Base-by-base conservation (phyloP, 2,329 filamentous ascomycete genomes). In the Microsporum audouinii region DNA sequence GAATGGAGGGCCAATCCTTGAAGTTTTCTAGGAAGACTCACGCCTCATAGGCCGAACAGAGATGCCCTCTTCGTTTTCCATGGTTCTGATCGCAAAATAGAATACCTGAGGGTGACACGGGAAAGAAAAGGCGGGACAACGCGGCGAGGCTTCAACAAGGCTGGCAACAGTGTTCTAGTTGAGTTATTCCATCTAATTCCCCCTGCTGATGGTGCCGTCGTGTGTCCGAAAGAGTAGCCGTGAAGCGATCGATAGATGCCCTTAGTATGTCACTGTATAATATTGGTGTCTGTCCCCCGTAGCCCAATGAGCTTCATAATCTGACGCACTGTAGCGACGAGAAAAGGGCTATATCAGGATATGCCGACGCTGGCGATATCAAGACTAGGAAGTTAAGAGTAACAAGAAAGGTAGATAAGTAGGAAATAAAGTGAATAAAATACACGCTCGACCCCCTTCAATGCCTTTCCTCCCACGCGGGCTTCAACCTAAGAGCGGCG, bases 11-110 rank as follows among this genome's bases (percentile, higher is more conserved):
- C 39, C 27, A 5, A 31, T 27, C 60, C 62, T 45, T 17, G 33
- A n/a, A 3, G 33, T 33, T 10, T 31, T 39, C 4, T 14, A 12
- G 45, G 27, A n/a, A 55, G 31, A 77, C 84, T 72, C 83, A 88
- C 85, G 80, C 75, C 84, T 84, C 84, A 89, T 87, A 47, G 79
- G 77, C 69, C 81, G 83, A 72, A 82, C 71, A 70, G 83, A 81
- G 62, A 85, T 75, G 64, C 82, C 84, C 67, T 78, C 75, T 68
- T 74, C 71, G 71, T 70, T 72, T 66, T 75, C 73, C 75, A 75
- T 77, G 34, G 49, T 59, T 51, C 27, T 12, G 12, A n/a, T 8
- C 36, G 27, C 23, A 34, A 34, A 36, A 17, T 23, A 0, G 29
- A 17, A 34, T 36, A 36, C 17, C 10, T 5, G 23, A n/a, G 31